Percentiles rank a stretch among this genome's conserved stretches.
Evolutionary conservation across 1,284 basidiomycete genomes (phyloP).

Genomic region (Lignosus rhinocerotis): DNA sequence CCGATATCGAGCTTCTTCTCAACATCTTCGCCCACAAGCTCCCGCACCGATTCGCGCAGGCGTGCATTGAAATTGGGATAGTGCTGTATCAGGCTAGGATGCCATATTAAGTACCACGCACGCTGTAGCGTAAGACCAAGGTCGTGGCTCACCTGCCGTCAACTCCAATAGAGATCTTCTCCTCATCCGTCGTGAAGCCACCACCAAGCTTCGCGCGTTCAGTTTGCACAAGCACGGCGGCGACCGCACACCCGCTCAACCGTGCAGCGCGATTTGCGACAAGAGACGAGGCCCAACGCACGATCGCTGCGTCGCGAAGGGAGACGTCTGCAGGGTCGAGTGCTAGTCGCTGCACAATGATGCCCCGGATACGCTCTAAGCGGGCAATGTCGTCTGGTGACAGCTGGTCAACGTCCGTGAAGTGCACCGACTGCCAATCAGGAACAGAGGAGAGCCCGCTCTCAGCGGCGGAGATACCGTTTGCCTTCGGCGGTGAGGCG

Average conservation of each 20-base stretch:
- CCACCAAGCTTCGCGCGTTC: constrained; percentile 52
- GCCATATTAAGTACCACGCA: neutral
- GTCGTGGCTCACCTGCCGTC: constrained; percentile 72
- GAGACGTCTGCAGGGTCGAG: constrained; percentile 55
- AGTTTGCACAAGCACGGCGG: constrained; percentile 85
- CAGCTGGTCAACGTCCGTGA: constrained; percentile 30
- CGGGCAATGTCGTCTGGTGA: constrained; percentile 30
- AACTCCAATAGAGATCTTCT: constrained; percentile 76
- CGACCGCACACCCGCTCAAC: constrained; percentile 86
- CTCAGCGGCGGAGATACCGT: constrained; percentile 14
- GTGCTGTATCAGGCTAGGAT: constrained; percentile 79
- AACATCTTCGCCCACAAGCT: constrained; percentile 76
- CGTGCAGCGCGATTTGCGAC: constrained; percentile 84
- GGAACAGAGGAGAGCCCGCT: constrained; percentile 12
- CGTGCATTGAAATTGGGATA: constrained; percentile 84
- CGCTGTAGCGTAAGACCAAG: neutral
- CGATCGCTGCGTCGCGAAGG: constrained; percentile 74
- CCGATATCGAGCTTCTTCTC: constrained; percentile 85
- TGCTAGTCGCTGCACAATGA: constrained; percentile 66
- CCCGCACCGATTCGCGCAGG: constrained; percentile 73
- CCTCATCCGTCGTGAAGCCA: constrained; percentile 41
- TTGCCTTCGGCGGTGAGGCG: constrained; percentile 17
- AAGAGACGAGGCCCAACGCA: constrained; percentile 76
- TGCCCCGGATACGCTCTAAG: constrained; percentile 52
- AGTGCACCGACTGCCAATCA: constrained; percentile 26